phyloP scores from a whole-genome alignment of 257 asterid species.

The Gentiana straminea region DNA sequence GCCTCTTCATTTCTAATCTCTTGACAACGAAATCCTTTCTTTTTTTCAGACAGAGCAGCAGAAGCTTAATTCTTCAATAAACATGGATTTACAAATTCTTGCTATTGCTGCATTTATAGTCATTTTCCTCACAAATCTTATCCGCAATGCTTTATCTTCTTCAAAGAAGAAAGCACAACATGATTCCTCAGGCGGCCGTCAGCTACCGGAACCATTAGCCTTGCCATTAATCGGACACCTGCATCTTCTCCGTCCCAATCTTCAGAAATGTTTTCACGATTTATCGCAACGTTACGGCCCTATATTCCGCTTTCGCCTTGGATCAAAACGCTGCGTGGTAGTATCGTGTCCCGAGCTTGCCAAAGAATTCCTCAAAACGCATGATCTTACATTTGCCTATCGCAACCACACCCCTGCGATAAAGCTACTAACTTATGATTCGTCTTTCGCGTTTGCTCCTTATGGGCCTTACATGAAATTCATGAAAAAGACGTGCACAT shows the following conservation, averaged over 20 bases:
- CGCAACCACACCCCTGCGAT: conserved; percentile 40
- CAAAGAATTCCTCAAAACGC: conserved; percentile 29
- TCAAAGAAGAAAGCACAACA: too few relatives aligned
- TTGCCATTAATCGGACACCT: conserved; percentile 57
- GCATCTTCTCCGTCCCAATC: conserved; percentile 46
- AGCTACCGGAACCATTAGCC: conserved; percentile 36
- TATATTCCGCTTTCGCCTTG: conserved; percentile 23
- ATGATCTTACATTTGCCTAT: conserved; percentile 44
- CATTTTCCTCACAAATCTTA: too few relatives aligned
- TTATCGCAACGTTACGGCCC: conserved; percentile 34
- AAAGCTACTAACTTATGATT: conserved; percentile 39
- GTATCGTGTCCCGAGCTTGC: conserved; percentile 45
- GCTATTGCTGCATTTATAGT: too few relatives aligned
- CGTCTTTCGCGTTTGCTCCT: conserved; percentile 60
- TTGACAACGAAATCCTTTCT: too few relatives aligned
- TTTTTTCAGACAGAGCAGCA: too few relatives aligned
- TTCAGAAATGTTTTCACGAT: conserved; percentile 41
- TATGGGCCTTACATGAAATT: conserved; percentile 51
- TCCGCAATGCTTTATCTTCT: too few relatives aligned
- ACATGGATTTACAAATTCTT: too few relatives aligned
- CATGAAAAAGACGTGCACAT: conserved; percentile 37
- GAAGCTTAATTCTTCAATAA: too few relatives aligned
- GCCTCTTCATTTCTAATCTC: too few relatives aligned
- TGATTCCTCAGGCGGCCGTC: neutral
- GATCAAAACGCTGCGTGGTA: conserved; percentile 35